phyloP scores from a whole-genome alignment of 768 basidiomycete genomes.

The Suillus luteus region DNA sequence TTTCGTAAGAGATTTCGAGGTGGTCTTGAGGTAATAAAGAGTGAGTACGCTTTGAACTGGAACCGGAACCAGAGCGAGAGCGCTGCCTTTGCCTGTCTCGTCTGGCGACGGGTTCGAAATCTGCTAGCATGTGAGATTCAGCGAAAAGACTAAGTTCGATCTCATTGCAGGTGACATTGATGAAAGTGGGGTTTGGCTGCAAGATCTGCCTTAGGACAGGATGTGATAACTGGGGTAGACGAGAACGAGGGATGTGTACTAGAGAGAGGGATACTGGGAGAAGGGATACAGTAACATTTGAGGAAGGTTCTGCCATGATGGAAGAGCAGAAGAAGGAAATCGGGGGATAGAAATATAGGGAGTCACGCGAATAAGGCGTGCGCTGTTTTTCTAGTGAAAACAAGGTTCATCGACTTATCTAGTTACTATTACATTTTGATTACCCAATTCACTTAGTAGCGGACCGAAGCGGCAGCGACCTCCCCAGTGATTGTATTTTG shows the following conservation, averaged over 20 bases:
- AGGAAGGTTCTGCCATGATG: conserved; percentile 27
- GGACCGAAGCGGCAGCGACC: neutral
- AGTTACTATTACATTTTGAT: neutral
- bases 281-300: conserved; percentile 61
- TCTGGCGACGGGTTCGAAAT: conserved; percentile 63
- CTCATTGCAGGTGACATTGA: conserved; percentile 78
- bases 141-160: conserved; percentile 79
- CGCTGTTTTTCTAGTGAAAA: conserved; percentile 4
- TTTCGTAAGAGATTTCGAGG: conserved; percentile 71
- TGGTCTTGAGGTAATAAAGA: conserved; percentile 40
- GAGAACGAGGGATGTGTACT: conserved; percentile 73
- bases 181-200: conserved; percentile 63
- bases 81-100: conserved; percentile 53
- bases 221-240: conserved; percentile 57
- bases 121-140: conserved; percentile 53
- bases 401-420: neutral
- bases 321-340: conserved; percentile 13
- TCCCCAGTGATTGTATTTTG: neutral
- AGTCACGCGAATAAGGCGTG: conserved; percentile 19
- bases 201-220: conserved; percentile 71
- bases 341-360: conserved; percentile 10
- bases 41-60: conserved; percentile 26
- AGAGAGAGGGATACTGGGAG: conserved; percentile 73
- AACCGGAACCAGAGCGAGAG: conserved; percentile 42
- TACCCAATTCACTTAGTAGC: conserved; percentile 6